Evolutionary conservation across 192 early-diverging fungal species (phyloP).

Genomic region (Oehlia diaphana): DNA sequence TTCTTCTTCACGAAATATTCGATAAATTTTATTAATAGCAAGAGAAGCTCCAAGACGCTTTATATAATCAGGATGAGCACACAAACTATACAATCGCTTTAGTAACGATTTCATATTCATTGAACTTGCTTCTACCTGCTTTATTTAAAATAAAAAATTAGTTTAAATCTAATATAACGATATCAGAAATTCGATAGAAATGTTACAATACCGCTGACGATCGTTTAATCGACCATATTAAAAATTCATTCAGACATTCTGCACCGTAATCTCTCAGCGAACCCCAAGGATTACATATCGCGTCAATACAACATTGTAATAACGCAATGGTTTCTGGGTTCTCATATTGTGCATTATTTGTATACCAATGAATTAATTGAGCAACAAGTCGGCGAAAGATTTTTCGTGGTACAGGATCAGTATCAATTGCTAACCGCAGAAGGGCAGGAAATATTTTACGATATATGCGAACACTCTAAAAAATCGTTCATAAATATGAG

Average conservation of each 20-base stretch:
- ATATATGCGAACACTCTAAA: slow-evolving; percentile 62
- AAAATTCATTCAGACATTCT: slow-evolving; percentile 72
- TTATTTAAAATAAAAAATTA: slow-evolving; percentile 8
- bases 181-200: neutral
- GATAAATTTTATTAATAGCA: slow-evolving; percentile 71
- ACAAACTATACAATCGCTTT: slow-evolving; percentile 65
- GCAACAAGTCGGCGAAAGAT: slow-evolving; percentile 63
- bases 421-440: slow-evolving; percentile 69
- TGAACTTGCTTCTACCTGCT: slow-evolving; percentile 49
- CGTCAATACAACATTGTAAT: slow-evolving; percentile 68
- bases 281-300: slow-evolving; percentile 49
- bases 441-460: slow-evolving; percentile 66
- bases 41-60: slow-evolving; percentile 72
- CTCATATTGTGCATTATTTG: slow-evolving; percentile 72
- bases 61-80: slow-evolving; percentile 56
- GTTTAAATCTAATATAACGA: neutral
- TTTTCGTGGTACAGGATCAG: slow-evolving; percentile 68
- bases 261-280: slow-evolving; percentile 71
- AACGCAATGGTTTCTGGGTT: slow-evolving; percentile 76
- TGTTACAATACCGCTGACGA: slow-evolving; percentile 38
- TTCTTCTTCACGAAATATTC: slow-evolving; percentile 64
- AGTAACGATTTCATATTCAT: slow-evolving; percentile 74
- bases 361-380: slow-evolving; percentile 82
- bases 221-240: slow-evolving; percentile 77
- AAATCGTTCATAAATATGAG: neutral